These are phyloP conservation scores for Scytalidium lignicola DNA, from an alignment of 2,329 filamentous ascomycete genomes.

Conservation along the genomic window DNA sequence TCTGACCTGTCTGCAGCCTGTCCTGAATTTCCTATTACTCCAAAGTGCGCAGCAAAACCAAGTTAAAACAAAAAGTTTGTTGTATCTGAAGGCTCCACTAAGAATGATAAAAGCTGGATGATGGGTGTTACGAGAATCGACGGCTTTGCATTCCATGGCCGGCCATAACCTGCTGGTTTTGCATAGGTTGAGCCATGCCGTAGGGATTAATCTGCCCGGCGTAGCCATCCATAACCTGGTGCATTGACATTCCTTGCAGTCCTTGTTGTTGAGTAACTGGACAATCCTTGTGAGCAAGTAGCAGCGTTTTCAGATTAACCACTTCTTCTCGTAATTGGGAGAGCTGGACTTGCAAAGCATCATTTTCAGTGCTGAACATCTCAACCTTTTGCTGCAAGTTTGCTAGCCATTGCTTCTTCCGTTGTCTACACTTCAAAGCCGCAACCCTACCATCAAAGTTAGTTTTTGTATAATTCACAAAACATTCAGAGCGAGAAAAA, in stretches of 20 bases:
- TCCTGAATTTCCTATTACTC: background rate
- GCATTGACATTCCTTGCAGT: conserved; percentile 34
- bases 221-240: conserved; percentile 32
- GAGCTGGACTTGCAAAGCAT: conserved; percentile 77
- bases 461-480: too few species aligned
- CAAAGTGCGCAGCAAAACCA: background rate
- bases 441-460: conserved; percentile 63
- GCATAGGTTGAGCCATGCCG: conserved; percentile 16
- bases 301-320: conserved; percentile 85
- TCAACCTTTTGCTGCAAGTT: conserved; percentile 95
- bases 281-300: conserved; percentile 94
- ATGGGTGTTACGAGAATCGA: conserved; percentile 16
- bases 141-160: conserved; percentile 11
- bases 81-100: background rate
- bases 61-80: background rate
- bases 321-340: conserved; percentile 85
- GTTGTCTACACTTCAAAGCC: conserved; percentile 91
- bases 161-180: conserved; percentile 15
- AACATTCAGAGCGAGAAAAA: background rate
- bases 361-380: conserved; percentile 86
- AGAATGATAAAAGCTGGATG: background rate
- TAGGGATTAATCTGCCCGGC: conserved; percentile 22
- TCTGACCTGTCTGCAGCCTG: background rate
- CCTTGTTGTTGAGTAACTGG: conserved; percentile 86
- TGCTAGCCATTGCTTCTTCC: conserved; percentile 98